These are phyloP conservation scores for Fusarium redolens DNA, from an alignment of 2,329 filamentous ascomycete genomes.

Conservation along the genomic window DNA sequence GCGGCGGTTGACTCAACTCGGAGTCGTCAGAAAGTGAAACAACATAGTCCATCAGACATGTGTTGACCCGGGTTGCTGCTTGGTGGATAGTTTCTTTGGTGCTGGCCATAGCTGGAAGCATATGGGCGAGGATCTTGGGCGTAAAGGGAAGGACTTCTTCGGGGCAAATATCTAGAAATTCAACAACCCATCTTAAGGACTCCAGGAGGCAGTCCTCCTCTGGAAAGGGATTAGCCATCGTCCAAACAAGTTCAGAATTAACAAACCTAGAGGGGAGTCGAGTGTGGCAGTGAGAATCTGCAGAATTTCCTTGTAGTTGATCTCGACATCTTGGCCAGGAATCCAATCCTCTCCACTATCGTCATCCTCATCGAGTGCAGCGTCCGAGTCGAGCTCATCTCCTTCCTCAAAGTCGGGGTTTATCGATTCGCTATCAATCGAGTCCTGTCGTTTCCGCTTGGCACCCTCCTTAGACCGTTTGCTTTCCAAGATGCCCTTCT, in stretches of 20 bases:
- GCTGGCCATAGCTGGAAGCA: conserved; percentile 93
- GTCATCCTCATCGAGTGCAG: conserved; percentile 67
- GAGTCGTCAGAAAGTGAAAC: conserved; percentile 85
- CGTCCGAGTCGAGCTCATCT: conserved; percentile 68
- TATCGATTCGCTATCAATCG: conserved; percentile 73
- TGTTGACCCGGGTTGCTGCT: conserved; percentile 90
- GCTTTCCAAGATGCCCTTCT: conserved; percentile 91
- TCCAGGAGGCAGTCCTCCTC: conserved; percentile 94
- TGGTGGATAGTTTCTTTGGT: conserved; percentile 89
- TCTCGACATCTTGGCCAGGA: conserved; percentile 94
- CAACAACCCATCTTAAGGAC: conserved; percentile 93
- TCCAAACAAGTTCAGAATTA: background rate
- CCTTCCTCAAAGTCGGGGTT: conserved; percentile 69
- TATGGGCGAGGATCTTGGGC: conserved; percentile 88
- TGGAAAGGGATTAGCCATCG: conserved; percentile 48
- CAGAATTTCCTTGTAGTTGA: conserved; percentile 91
- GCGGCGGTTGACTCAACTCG: conserved; percentile 44
- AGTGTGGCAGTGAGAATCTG: conserved; percentile 92
- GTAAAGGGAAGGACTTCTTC: conserved; percentile 97
- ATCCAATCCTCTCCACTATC: conserved; percentile 92
- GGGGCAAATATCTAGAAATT: conserved; percentile 95
- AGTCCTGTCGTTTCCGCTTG: conserved; percentile 76
- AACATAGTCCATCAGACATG: conserved; percentile 92
- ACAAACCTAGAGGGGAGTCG: conserved; percentile 79
- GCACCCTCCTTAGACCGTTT: conserved; percentile 75